These are phyloP conservation scores for Ceriops decandra DNA, from an alignment of 345 rosid genomes.

Conservation along the genomic window DNA sequence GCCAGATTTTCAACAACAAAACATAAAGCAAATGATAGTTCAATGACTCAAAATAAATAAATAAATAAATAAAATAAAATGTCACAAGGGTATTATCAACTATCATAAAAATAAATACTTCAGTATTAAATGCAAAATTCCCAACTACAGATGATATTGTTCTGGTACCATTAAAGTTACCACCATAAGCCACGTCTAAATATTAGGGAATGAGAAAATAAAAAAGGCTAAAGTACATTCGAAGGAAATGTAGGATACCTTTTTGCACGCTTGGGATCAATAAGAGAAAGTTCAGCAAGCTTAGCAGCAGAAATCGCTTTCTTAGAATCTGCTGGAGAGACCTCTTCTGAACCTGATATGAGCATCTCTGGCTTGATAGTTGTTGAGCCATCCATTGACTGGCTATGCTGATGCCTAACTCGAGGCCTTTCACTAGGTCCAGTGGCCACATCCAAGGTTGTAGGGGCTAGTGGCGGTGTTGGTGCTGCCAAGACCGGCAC, in stretches of 20 bases:
- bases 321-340: conserved; percentile 52
- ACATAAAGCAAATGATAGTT: not conserved
- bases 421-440: conserved; percentile 67
- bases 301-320: conserved; percentile 86
- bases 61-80: no score
- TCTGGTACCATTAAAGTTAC: no score
- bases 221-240: not conserved
- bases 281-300: conserved; percentile 96
- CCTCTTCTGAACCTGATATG: conserved; percentile 60
- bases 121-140: no score
- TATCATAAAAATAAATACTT: no score
- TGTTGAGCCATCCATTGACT: conserved; percentile 83
- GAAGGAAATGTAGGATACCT: conserved; percentile 42
- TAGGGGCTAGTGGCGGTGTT: conserved; percentile 20
- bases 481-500: conserved; percentile 17
- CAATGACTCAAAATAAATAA: not conserved
- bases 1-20: not conserved
- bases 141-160: no score
- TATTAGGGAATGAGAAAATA: no score
- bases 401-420: conserved; percentile 91
- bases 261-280: conserved; percentile 96
- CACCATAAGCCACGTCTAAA: no score
- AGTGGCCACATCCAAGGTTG: conserved; percentile 27
- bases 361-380: conserved; percentile 81
- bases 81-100: no score